These are phyloP conservation scores for Aspergillus costaricaensis DNA, from an alignment of 2,329 filamentous ascomycete genomes.

Conservation along the genomic window DNA sequence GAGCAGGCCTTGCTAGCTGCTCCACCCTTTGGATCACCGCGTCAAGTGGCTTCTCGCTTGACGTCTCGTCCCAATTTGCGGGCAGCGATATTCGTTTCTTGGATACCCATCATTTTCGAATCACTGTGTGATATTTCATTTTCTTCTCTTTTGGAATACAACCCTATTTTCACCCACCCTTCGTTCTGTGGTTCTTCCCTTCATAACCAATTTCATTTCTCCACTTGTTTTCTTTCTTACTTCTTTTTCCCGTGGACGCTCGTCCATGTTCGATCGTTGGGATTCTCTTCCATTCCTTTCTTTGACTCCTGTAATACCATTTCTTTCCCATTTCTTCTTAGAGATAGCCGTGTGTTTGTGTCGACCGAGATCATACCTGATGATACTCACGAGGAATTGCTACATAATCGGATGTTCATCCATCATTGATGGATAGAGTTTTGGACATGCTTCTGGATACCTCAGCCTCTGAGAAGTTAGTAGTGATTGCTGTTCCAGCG, in stretches of 20 bases:
- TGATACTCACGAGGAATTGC: slow-evolving; percentile 24
- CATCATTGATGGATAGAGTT: background rate
- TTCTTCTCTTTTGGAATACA: slow-evolving; percentile 9
- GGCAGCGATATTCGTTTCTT: slow-evolving; percentile 25
- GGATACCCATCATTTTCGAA: slow-evolving; percentile 28
- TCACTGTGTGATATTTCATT: slow-evolving; percentile 26
- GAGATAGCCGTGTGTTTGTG: slow-evolving; percentile 8
- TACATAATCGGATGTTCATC: slow-evolving; percentile 16
- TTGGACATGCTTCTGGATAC: background rate
- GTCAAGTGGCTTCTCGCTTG: background rate
- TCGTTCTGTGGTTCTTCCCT: slow-evolving; percentile 1
- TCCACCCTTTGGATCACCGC: slow-evolving; percentile 4
- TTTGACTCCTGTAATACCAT: slow-evolving; percentile 12
- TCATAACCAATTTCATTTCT: slow-evolving; percentile 9
- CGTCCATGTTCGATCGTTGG: background rate
- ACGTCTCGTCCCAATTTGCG: slow-evolving; percentile 14
- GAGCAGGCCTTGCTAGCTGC: slow-evolving; percentile 20
- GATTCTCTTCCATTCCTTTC: slow-evolving; percentile 8
- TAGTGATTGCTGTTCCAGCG: background rate
- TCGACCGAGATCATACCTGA: slow-evolving; percentile 18
- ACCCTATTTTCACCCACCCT: background rate
- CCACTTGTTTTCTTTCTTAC: slow-evolving; percentile 2
- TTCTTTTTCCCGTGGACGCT: background rate
- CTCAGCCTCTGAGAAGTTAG: background rate
- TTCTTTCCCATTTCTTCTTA: slow-evolving; percentile 11